Base-by-base conservation (phyloP, 805 yeast genomes). In the Tetrapisispora iriomotensis region DNA sequence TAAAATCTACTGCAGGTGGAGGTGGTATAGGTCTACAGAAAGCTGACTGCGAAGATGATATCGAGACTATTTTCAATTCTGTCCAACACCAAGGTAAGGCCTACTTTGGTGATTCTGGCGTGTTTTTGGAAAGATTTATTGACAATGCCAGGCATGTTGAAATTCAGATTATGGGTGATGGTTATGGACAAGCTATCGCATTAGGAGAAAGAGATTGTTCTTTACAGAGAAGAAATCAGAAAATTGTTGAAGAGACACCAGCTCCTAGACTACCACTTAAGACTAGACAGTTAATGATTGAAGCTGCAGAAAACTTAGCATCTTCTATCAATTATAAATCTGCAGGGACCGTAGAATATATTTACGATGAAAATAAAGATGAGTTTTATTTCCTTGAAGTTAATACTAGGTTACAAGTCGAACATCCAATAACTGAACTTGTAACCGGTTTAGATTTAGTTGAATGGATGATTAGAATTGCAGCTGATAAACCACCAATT, bases 11-110 rank as follows among this genome's bases (percentile, higher is more conserved):
- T 45, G 97, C 97, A 20, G 98, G 98, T 59, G 98, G 98, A 56
- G 98, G 98, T 63, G 98, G 98, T 65, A 90, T 90, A 55, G 98
- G 98, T 47, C 68, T 90, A 50, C 96, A 90, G 62, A 83, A 87
- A 58, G 96, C 88, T 43, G 95, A 88, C 54, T 71, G 77, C 26
- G 83, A 75, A 49, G 77, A 61, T 15, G 96, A 92, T 44, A 77
- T 92, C 46, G 84, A 77, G 64, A 67, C 82, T 45, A 94, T 88
- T 12, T 90, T 86, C 63, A 82, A 76, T 53, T 80, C 95, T 8
- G 97, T 92, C 32, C 81, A 85, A 57, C 96, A 87, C 64, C 96
- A 87, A 64, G 98, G 96, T 47, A 72, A 77, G 56, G 75, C 94
- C 0, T 90, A 85, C 59, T 90, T 90, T 56, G 96, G 95, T 47